Evolutionary conservation across 345 rosid species (phyloP), one percentile per base, ranked within the genome.

Genomic region (Corchorus olitorius): DNA sequence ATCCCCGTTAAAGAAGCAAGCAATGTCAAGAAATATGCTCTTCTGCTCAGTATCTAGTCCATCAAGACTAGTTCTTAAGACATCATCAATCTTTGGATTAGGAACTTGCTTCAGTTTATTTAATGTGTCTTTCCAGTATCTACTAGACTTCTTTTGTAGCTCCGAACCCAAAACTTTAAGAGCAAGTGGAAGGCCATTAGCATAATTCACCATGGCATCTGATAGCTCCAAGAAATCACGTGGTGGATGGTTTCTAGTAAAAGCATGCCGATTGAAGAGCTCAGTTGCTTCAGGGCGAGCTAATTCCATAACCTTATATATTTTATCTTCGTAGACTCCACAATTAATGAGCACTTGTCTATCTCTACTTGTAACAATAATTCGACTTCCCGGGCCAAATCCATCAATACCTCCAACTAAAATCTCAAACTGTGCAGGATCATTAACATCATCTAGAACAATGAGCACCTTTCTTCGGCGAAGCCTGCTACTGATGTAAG

Each of bases 131-230:
- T 78, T 72, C 90, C 87, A 83, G 35, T 75, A 65, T 7, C 10
- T 6, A 49, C 14, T 52, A 41, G 50, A 74, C 56, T 58, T 74
- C 43, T 56, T 72, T 16, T 34, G 73, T 15, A 86, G 78, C 60
- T 54, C 78, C 10, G 81, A 76, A 10, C 86, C 87, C 34, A 86
- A 34, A 7, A 85, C 81, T 78, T 80, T 82, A 52, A 88, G 84
- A 41, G 86, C 87, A 43, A 88, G 58, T 19, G 87, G 91, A 52
- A 82, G 65, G 0, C 91, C 89, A 14, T 80, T 33, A 46, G 82
- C 87, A 50, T 83, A 80, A 62, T 62, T 55, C 4, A 81, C 68
- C 52, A 81, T 79, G 43, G 14, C 64, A 12, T 77, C 73, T 9
- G 88, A 71, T 53, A 84, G 59, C 43, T 60, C 22, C 8, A 58